Base-by-base conservation (phyloP, 768 basidiomycete genomes). In the Macrolepiota fuliginosa region DNA sequence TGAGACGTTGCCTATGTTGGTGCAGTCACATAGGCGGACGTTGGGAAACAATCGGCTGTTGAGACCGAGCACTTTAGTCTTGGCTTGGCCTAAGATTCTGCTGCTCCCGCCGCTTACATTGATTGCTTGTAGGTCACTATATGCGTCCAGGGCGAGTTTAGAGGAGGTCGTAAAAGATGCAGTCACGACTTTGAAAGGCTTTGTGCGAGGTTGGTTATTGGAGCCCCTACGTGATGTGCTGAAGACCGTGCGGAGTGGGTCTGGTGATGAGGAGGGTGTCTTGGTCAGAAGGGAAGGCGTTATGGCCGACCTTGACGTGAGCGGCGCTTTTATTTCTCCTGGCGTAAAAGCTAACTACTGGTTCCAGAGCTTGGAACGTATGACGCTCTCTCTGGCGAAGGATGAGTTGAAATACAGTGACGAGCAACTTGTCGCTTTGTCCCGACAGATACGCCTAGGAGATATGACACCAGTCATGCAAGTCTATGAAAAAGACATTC, bases 401-500 rank as follows among this genome's bases (percentile, higher is more conserved):
- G 96, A 98, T 66, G 87, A 91, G 68, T 79, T 96, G 46, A 74
- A 83, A 25, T 89, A 92, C 62, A 76, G 77, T 1, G 74, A 83
- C 4, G 74, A 76, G 4, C 88, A 94, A 67, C 79, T 97, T n/a
- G 80, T 77, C 2, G 78, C 73, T 7, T 76, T 98, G 15, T 84
- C 89, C 0, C 70, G 73, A 15, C 84, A 88, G 65, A 84, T 98
- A 52, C 81, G 82, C 45, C 71, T 82, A 27, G 96, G 96, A 0
- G 94, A 98, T 72, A 78, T 98, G 63, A 94, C 94, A 2, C 83
- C 93, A 17, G 89, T 98, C 4, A 81, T 96, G 63, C 78, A 88
- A 69, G 82, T 95, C 4, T 98, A 96, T 69, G 96, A 98, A 75
- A 85, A 90, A 63, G 94, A 98, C 67, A 92, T 98, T 75, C 89